These are phyloP conservation scores for Kodamaea anthophila DNA, from an alignment of 1,139 yeast species.

Conservation along the genomic window DNA sequence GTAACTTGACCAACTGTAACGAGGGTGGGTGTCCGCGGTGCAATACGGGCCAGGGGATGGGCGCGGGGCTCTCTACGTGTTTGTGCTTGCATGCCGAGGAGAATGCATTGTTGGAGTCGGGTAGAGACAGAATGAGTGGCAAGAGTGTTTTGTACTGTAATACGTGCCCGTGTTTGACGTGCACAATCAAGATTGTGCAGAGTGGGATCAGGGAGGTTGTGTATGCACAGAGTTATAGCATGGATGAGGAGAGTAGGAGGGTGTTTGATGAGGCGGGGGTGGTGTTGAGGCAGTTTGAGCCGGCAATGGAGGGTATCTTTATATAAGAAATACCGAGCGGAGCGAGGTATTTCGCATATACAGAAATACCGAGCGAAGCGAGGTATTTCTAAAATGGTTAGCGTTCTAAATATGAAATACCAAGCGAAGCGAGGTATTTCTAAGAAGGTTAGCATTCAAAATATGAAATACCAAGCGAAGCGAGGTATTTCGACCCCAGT, in stretches of 20 bases:
- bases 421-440: no score
- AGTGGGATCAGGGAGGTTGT: conserved; percentile 91
- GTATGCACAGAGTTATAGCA: conserved; percentile 84
- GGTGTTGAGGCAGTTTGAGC: conserved; percentile 62
- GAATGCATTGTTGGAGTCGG: conserved; percentile 90
- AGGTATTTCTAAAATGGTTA: no score
- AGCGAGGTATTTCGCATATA: not conserved
- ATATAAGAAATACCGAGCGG: no score
- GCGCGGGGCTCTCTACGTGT: conserved; percentile 65
- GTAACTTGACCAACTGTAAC: conserved; percentile 80
- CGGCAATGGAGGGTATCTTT: conserved; percentile 48
- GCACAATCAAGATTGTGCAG: conserved; percentile 92
- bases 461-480: no score
- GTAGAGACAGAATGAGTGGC: conserved; percentile 66
- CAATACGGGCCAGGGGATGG: conserved; percentile 62
- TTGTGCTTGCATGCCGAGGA: conserved; percentile 96
- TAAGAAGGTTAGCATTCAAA: no score
- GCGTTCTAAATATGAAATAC: no score
- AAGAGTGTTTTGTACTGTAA: conserved; percentile 70
- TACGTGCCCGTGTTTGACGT: conserved; percentile 95
- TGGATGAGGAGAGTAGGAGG: conserved; percentile 71
- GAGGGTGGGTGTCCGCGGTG: conserved; percentile 94
- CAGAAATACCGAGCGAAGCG: not conserved
- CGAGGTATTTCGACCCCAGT: no score
- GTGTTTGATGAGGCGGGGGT: conserved; percentile 76